Base-by-base conservation (phyloP, 345 rosid species). In the Eutrema yunnanense region DNA sequence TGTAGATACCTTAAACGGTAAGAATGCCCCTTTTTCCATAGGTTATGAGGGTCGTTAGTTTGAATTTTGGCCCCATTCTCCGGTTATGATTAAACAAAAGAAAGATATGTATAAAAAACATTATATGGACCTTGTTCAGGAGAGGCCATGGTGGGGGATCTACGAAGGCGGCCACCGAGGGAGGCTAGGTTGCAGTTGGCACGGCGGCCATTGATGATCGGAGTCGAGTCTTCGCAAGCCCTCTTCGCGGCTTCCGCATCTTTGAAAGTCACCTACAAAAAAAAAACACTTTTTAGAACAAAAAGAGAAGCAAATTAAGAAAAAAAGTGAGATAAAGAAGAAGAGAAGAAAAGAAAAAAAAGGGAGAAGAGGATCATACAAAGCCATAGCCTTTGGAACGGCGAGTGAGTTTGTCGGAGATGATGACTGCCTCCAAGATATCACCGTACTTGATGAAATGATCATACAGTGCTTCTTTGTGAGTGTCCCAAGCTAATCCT, bases 321-420 rank as follows among this genome's bases (percentile, higher is more conserved):
- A 62, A 36, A 4, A 62, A 32, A 51, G 38, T 16, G 32, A 13
- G 37, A 65, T 0, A 34, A 50, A 27, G 12, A 61, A 46, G 52
- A 48, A 63, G 6, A 46, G 52, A 48, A 63, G 6, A 11, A 0
- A 13, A 22, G 11, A 46, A 32, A 29, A 40, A 26, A 33, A 47
- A 16, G 16, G 13, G 11, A 52, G 14, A 37, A 63, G 37, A 29
- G 6, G 12, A 55, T 67, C 86, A 75, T 74, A 95, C 99, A 69
- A 95, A 95, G 56, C 99, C 99, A 30, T 92, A 95, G 83, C 97
- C 99, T 81, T 95, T 95, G 88, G 99, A 95, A 78, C 99, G 83
- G 54, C 92, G 95, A 14, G 99, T 88, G 83, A 88, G 41, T 69
- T 92, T 92, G 68, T 95, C 97, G 56, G 88, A 88, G 78, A 95